These are phyloP conservation scores for Ophiostoma populinum DNA, from an alignment of 2,329 filamentous ascomycete genomes.

Conservation along the genomic window DNA sequence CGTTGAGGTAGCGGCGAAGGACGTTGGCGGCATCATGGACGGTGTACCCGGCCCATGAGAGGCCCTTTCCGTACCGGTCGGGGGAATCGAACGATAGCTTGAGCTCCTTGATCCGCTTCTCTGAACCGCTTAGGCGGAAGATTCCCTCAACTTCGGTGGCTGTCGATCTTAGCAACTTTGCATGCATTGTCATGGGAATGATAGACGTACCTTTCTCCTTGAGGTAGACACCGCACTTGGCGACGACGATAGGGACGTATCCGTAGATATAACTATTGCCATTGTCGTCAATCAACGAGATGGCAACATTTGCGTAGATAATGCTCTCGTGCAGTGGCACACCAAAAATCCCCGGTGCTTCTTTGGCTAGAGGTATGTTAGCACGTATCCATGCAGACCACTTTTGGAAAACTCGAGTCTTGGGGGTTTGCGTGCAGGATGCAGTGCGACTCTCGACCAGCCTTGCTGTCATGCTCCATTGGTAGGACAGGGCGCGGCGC, in stretches of 20 bases:
- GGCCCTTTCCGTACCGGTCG: conserved; percentile 85
- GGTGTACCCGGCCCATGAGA: conserved; percentile 94
- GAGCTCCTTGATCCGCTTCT: conserved; percentile 95
- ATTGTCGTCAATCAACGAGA: conserved; percentile 82
- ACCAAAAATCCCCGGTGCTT: conserved; percentile 71
- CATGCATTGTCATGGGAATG: too few species aligned
- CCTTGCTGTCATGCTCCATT: conserved; percentile 2
- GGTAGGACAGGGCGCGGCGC: conserved; percentile 6
- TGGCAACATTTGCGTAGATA: conserved; percentile 93
- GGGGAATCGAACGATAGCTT: conserved; percentile 86
- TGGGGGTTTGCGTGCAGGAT: conserved; percentile 4
- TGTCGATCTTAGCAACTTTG: conserved; percentile 23
- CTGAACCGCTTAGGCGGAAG: conserved; percentile 86
- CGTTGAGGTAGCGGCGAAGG: conserved; percentile 84
- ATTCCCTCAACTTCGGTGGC: conserved; percentile 92
- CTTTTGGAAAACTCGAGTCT: conserved; percentile 9
- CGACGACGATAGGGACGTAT: conserved; percentile 95
- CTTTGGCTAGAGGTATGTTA: conserved; percentile 21
- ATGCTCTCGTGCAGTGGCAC: conserved; percentile 88
- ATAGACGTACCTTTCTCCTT: conserved; percentile 76
- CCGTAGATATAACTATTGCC: conserved; percentile 96
- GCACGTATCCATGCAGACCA: background rate
- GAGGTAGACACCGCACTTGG: conserved; percentile 91
- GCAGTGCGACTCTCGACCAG: conserved; percentile 8
- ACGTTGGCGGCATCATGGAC: conserved; percentile 98